Base-by-base conservation (phyloP, 1,284 basidiomycete genomes). In the Fomitopsis palustris region DNA sequence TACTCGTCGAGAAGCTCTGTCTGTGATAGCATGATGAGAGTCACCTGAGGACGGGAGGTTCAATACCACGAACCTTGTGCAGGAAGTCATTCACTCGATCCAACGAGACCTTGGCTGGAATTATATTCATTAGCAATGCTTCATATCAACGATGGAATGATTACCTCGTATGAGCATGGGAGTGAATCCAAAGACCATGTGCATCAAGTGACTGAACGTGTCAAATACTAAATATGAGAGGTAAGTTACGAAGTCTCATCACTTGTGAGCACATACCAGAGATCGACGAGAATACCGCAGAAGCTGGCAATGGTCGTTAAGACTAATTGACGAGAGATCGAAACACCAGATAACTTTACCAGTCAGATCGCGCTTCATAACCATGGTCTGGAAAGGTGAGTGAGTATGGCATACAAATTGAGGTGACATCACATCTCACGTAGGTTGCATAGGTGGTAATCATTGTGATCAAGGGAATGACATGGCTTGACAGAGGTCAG, bases 381-480 rank as follows among this genome's bases (percentile, higher is more conserved):
- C 54, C 9, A 72, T 47, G 8, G 75, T 74, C 75, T 81, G 56
- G 7, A 21, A 31, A 16, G 33, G 16, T 17, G 31, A 23, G 39
- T 45, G 12, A 56, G 41, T 12, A n/a, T 9, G 23, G 14, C 21
- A 16, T 51, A 25, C 23, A 14, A 3, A 33, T 29, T 35, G 17
- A 10, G 19, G 19, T 29, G 43, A 8, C 9, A n/a, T 12, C 8
- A 2, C 2, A 19, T 66, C 74, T 59, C 59, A 76, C 74, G 65
- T 83, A 90, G 41, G 84, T 81, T 6, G 81, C 79, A 67, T 85
- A 92, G 0, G 89, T 89, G 21, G 79, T 78, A 35, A 86, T 68
- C 82, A 91, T 92, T 12, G 84, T 85, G 38, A 85, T 62, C 5
- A 88, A 74, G 0, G 90, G 88, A 38, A 91, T 82, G 41, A 84